Evolutionary conservation across 768 basidiomycete species (phyloP).

Genomic region (Inosperma sp.): DNA sequence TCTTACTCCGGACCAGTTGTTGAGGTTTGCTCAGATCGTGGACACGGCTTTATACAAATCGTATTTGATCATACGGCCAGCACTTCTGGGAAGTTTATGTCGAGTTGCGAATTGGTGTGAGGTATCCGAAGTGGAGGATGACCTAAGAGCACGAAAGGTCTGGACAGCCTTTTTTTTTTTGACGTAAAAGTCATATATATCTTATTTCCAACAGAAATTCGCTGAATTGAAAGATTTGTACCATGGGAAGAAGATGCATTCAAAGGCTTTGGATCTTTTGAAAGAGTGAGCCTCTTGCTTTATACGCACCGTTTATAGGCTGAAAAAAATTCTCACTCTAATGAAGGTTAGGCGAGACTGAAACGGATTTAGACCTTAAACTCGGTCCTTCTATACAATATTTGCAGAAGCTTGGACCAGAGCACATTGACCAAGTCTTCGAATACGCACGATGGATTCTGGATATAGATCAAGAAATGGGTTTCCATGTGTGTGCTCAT

Average conservation of each 20-base stretch:
- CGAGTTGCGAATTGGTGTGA: conserved; percentile 96
- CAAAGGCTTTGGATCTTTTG: conserved; percentile 79
- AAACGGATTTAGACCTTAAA: conserved; percentile 73
- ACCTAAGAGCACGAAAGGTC: conserved; percentile 75
- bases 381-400: conserved; percentile 82
- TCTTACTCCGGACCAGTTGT: conserved; percentile 77
- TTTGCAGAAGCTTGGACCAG: conserved; percentile 83
- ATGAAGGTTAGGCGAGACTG: conserved; percentile 72
- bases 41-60: conserved; percentile 95
- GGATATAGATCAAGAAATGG: conserved; percentile 64
- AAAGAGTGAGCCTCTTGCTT: conserved; percentile 55
- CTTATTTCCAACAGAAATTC: conserved; percentile 60
- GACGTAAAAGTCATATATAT: neutral
- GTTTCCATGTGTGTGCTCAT: conserved; percentile 57
- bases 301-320: neutral
- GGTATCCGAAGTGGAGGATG: conserved; percentile 73
- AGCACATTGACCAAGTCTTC: conserved; percentile 79
- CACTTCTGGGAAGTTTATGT: conserved; percentile 80
- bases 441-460: conserved; percentile 83
- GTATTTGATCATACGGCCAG: conserved; percentile 78
- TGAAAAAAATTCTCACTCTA: neutral
- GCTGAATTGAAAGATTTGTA: conserved; percentile 88
- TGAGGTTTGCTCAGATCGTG: conserved; percentile 88
- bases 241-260: conserved; percentile 93
- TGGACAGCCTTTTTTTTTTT: conserved; percentile 15